Evolutionary conservation across 352 stramenopile genomes (phyloP), one percentile per base, ranked within the genome.

Genomic region (Globisporangium uncinulatum): DNA sequence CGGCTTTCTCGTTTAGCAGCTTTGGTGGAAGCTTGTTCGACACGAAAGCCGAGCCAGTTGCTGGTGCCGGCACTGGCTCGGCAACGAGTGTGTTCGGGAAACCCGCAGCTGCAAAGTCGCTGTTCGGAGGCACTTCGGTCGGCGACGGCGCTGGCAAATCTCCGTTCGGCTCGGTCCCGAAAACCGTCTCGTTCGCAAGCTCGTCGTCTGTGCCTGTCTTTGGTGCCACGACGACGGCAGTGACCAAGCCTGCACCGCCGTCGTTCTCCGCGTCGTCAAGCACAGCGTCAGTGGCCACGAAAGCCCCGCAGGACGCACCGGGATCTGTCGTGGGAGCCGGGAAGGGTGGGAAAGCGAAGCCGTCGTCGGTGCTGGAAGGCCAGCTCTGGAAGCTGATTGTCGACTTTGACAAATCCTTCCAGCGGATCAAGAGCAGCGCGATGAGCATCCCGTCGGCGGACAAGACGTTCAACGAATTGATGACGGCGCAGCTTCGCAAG

Each of bases 321-420:
- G 3, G 15, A 9, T 37, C 46, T 48, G 21, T 17, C 5, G 20
- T 46, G 5, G n/a, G 15, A 29, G 36, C 10, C 50, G 24, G 64
- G 65, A 53, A 57, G 21, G 20, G 21, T 68, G 6, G 11, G 32
- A 64, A 58, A 24, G 61, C 29, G 19, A 69, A 48, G 10, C 73
- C 80, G 34, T 71, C 60, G 11, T 79, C 72, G 15, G 63, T 54
- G 45, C 72, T 86, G 41, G 80, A 89, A 61, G 76, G 70, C 4
- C 74, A 86, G 44, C 42, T 91, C 24, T 91, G 80, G 80, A 86
- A 83, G 49, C 43, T 89, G 31, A 87, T 91, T 20, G 62, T 77
- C 19, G 76, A 85, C 32, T 91, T 91, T 43, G 74, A 91, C 52
- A 74, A 76, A 42, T 73, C 78, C 14, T 70, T 86, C 34, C 56